phyloP scores from a whole-genome alignment of 768 basidiomycete genomes.

The Phylloporus arenicola region DNA sequence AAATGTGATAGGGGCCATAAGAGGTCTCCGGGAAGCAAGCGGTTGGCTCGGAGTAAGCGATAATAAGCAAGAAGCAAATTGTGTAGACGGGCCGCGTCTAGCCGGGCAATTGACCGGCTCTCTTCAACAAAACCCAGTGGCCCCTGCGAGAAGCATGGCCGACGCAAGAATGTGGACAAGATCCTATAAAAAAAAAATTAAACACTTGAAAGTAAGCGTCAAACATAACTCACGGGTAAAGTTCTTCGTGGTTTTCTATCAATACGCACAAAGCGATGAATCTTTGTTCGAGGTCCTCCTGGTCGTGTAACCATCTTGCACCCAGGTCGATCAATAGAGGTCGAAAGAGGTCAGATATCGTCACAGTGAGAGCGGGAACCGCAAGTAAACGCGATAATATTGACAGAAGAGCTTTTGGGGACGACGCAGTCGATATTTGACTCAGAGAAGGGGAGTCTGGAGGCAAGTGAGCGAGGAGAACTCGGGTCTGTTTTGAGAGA shows the following conservation, averaged over 20 bases:
- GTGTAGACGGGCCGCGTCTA: conserved; percentile 52
- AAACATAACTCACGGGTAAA: conserved; percentile 55
- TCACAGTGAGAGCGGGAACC: conserved; percentile 54
- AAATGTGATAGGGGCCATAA: conserved; percentile 52
- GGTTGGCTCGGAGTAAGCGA: conserved; percentile 71
- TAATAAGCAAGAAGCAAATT: conserved; percentile 73
- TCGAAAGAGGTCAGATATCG: conserved; percentile 61
- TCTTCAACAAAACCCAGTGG: conserved; percentile 46
- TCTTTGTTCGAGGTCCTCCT: conserved; percentile 44
- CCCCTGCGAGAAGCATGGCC: conserved; percentile 42
- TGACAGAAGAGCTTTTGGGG: conserved; percentile 42
- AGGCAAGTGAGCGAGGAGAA: conserved; percentile 42
- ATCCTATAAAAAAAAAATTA: conserved; percentile 38
- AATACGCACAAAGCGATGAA: conserved; percentile 57
- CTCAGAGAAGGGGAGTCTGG: conserved; percentile 35
- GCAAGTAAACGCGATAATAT: conserved; percentile 58
- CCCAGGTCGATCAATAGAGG: conserved; percentile 78
- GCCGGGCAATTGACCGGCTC: conserved; percentile 22
- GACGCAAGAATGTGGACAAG: conserved; percentile 46
- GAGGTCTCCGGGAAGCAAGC: conserved; percentile 55
- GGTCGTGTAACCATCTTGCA: conserved; percentile 70
- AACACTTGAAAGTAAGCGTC: conserved; percentile 2
- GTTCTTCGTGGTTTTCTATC: conserved; percentile 63
- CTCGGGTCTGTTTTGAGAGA: conserved; percentile 46
- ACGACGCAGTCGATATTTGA: conserved; percentile 36